phyloP scores from a whole-genome alignment of 2,329 filamentous ascomycete genomes.

The Neofusicoccum sp. region DNA sequence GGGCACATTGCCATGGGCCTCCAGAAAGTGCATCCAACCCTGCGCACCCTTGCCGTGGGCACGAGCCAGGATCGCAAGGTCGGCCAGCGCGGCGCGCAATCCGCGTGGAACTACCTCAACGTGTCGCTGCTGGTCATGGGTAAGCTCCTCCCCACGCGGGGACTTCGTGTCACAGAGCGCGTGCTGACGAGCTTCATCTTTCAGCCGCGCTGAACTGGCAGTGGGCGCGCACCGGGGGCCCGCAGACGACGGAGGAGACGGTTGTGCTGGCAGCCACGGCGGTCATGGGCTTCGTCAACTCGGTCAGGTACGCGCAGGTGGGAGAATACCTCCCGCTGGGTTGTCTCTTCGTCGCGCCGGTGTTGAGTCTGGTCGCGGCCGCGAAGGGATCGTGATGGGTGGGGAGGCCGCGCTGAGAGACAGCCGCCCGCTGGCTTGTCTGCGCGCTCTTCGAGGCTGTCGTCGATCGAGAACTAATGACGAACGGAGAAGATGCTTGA shows the following conservation, averaged over 20 bases:
- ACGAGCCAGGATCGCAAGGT: not conserved
- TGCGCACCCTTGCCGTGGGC: not conserved
- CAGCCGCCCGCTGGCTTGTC: no score
- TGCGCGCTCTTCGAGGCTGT: no score
- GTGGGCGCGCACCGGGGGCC: slow-evolving; percentile 11
- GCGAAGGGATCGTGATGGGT: not conserved
- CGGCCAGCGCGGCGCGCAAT: not conserved
- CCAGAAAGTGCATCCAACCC: not conserved
- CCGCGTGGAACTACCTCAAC: slow-evolving; percentile 7
- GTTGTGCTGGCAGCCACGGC: not conserved
- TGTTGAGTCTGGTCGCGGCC: not conserved
- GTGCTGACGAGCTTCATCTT: not conserved
- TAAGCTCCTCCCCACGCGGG: not conserved
- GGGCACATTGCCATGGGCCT: slow-evolving; percentile 6
- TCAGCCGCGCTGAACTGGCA: slow-evolving; percentile 9
- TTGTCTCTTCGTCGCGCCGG: not conserved
- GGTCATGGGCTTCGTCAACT: not conserved
- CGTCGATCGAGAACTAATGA: no score
- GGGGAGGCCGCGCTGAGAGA: no score
- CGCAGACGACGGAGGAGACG: slow-evolving; percentile 1
- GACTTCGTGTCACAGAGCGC: no score
- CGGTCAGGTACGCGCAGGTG: not conserved
- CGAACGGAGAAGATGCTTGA: no score
- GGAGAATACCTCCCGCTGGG: not conserved
- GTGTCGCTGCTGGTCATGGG: not conserved